Percentiles rank a stretch among this genome's conserved stretches.
These are phyloP conservation scores for Globisporangium irregulare DNA, from an alignment of 352 stramenopile species.

Conservation along the genomic window DNA sequence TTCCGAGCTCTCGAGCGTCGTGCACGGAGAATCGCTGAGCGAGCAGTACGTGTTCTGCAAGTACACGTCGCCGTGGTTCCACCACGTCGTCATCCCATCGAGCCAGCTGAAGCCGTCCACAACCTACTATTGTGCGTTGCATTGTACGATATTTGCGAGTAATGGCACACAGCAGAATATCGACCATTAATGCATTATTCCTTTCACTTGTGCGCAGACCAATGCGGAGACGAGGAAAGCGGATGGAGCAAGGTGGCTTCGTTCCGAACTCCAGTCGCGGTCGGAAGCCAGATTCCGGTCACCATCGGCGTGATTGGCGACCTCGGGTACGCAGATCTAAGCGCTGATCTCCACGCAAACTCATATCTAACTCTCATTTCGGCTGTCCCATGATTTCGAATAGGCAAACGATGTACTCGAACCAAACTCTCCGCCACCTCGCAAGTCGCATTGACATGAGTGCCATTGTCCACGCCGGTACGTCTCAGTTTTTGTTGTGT, in stretches of 20 bases:
- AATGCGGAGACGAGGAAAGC: conserved; percentile 49
- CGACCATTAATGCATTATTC: neutral
- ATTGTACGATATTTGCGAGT: neutral
- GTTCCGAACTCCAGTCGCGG: conserved; percentile 48
- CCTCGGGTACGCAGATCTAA: conserved; percentile 50
- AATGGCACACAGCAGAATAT: neutral
- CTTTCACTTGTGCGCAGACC: conserved; percentile 31
- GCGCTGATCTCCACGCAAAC: neutral
- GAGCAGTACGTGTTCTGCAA: conserved; percentile 75
- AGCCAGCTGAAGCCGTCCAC: conserved; percentile 42
- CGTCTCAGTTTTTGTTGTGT: neutral
- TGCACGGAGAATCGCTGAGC: conserved; percentile 26
- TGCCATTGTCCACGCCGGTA: conserved; percentile 67
- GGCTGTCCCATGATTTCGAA: neutral
- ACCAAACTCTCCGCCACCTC: conserved; percentile 80
- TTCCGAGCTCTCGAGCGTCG: conserved; percentile 25
- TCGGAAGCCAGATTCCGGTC: conserved; percentile 49
- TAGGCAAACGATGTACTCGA: conserved; percentile 87
- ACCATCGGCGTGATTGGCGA: conserved; percentile 89
- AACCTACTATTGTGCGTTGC: conserved; percentile 70
- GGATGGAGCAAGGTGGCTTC: conserved; percentile 51
- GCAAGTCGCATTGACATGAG: conserved; percentile 38
- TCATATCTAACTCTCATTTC: neutral
- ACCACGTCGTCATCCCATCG: conserved; percentile 64
- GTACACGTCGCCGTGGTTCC: conserved; percentile 73